Base-by-base conservation (phyloP, 768 basidiomycete species). In the Sarcomyxa edulis region DNA sequence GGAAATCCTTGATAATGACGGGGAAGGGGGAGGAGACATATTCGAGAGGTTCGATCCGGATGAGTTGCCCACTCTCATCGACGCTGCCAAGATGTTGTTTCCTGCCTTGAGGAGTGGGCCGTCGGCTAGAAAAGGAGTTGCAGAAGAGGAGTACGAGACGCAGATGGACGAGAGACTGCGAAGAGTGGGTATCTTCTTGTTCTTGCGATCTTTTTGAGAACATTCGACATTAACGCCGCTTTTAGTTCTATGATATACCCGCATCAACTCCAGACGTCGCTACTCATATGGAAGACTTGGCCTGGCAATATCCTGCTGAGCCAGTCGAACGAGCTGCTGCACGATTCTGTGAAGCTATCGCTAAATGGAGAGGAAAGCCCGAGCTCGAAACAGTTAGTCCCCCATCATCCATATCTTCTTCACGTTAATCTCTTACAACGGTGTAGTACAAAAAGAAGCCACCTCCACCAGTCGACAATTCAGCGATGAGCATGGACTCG, bases 351-450 rank as follows among this genome's bases (percentile, higher is more conserved):
- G 88, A 92, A 53, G 85, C 85, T 24, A 71, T 91, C 30, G 78
- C 84, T 1, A 74, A 73, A 37, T 92, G 88, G 89, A 65, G 87
- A 48, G 88, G 88, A 3, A 85, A 83, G 52, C 88, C 88, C 25
- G 89, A 91, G 48, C 70, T 92, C 6, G 84, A 87, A 60, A 83
- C 79, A 3, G 85, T 86, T 43, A 52, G 71, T 39, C 29, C 42
- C 20, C 29, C 22, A 20, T 46, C 40, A n/a, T n/a, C n/a, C n/a
- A n/a, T 44, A 23, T 39, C 28, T 40, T 25, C 28, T 18, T 27
- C 33, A 19, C 35, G 45, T 16, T 50, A 31, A 43, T 46, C 54
- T 43, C 51, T 58, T 50, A 53, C 44, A n/a, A 51, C 54, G 45
- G 31, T 49, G 30, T 51, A 81, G 73, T 81, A 81, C 55, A 77